Base-by-base conservation (phyloP, 495 filamentous ascomycete genomes). In the Penicillium flavigenum region DNA sequence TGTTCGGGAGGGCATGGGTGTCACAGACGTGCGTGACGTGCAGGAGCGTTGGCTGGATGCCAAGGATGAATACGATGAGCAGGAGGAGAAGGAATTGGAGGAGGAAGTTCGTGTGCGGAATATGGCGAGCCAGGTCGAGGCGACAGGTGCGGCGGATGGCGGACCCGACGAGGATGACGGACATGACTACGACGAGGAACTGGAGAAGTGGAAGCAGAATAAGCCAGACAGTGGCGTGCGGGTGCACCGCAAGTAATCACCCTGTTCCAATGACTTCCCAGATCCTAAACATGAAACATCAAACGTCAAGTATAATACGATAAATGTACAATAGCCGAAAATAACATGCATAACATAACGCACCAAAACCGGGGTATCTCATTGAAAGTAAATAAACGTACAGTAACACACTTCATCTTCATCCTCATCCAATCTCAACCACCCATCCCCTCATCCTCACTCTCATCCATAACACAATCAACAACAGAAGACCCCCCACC, bases 41-140 rank as follows among this genome's bases (percentile, higher is more conserved):
- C 92, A 98, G 71, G 94, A 98, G 74, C 76, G 94, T 63, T 98
- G 94, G 94, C 67, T 98, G 10, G 92, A 96, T 72, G 76, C 85
- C 32, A 92, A 90, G 67, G 94, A 96, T 12, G 89, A 85, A 60
- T 91, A 89, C 67, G 94, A 98, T 72, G 89, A 89, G 51, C 65
- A 81, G 54, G 94, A 98, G 75, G 69, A 80, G 64, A 80, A 79
- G 67, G 79, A 88, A 60, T 81, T 87, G 76, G 86, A 90, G 65
- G 87, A 86, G 63, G 81, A 84, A 52, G 77, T 71, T 6, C 75
- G 68, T 54, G 66, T 68, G 41, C 72, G 71, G 62, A 66, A 81
- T 53, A 52, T 61, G 41, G 66, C 65, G 8, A 57, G 58, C 19
- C 47, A 66, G 29, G 54, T 55, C 22, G 60, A 62, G 12, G 59